A percentile compares a stretch with the other conserved stretches of the same genome.
Evolutionary conservation across 805 yeast genomes (phyloP).

Genomic region (Yamadazyma ubonensis): DNA sequence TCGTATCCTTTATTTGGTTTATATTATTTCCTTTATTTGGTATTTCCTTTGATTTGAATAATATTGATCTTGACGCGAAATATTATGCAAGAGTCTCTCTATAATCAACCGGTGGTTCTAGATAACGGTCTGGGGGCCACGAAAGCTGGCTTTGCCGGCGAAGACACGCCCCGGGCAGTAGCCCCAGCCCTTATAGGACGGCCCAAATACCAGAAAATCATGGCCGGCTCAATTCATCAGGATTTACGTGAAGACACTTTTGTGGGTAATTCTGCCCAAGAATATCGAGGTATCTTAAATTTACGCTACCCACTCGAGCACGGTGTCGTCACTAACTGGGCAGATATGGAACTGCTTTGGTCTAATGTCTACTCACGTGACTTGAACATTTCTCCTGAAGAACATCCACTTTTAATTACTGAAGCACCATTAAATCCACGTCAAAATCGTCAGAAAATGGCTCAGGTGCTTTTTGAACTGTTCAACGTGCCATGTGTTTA

Average conservation of each 20-base stretch:
- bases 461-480: constrained; percentile 68
- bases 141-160: constrained; percentile 93
- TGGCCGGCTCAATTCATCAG: constrained; percentile 51
- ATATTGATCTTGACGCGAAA: no score
- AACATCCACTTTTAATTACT: constrained; percentile 84
- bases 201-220: constrained; percentile 79
- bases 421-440: constrained; percentile 85
- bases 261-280: constrained; percentile 75
- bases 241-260: constrained; percentile 62
- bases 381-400: constrained; percentile 60
- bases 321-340: constrained; percentile 82
- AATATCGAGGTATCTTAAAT: constrained; percentile 71
- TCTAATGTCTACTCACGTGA: constrained; percentile 58
- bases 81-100: constrained; percentile 21
- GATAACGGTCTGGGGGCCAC: constrained; percentile 76
- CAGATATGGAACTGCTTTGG: constrained; percentile 84
- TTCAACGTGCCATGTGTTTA: constrained; percentile 78
- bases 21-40: background rate
- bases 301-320: constrained; percentile 73
- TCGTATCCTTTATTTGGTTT: background rate
- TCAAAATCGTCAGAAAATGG: constrained; percentile 55
- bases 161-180: constrained; percentile 68
- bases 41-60: no score
- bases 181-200: constrained; percentile 72
- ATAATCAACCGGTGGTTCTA: constrained; percentile 47